Evolutionary conservation across 1,139 yeast species (phyloP).

Genomic region (Scheffersomyces parashehatae): DNA sequence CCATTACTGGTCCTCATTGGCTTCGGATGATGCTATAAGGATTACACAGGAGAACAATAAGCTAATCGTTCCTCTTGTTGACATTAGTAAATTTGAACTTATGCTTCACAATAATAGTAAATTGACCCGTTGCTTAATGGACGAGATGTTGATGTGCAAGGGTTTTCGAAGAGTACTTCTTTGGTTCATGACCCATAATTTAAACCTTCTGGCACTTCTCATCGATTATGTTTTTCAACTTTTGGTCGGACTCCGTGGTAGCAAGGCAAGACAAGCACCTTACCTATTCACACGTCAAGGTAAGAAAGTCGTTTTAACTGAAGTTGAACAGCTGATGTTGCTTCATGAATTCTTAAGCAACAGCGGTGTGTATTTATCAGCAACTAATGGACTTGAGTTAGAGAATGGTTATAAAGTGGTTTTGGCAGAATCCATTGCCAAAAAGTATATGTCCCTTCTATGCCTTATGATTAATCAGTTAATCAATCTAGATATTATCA

Average conservation of each 20-base stretch:
- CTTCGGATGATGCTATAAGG: conserved; percentile 26
- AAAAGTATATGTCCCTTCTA: conserved; percentile 52
- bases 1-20: conserved; percentile 40
- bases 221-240: conserved; percentile 63
- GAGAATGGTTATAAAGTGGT: conserved; percentile 36
- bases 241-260: conserved; percentile 55
- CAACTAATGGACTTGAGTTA: conserved; percentile 32
- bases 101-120: conserved; percentile 37
- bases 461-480: conserved; percentile 62
- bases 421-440: conserved; percentile 43
- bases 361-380: conserved; percentile 51
- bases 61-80: conserved; percentile 41
- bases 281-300: conserved; percentile 59
- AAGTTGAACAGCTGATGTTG: conserved; percentile 63
- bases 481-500: conserved; percentile 44
- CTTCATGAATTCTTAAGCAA: conserved; percentile 66
- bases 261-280: conserved; percentile 21
- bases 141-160: conserved; percentile 66
- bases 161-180: conserved; percentile 64
- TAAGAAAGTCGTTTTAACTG: conserved; percentile 43
- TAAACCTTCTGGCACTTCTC: conserved; percentile 51
- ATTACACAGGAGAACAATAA: conserved; percentile 29
- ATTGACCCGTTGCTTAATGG: conserved; percentile 55
- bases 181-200: conserved; percentile 64
- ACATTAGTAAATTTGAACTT: conserved; percentile 40